Evolutionary conservation across 805 yeast species (phyloP).

Genomic region (Hanseniaspora pseudoguilliermondii): DNA sequence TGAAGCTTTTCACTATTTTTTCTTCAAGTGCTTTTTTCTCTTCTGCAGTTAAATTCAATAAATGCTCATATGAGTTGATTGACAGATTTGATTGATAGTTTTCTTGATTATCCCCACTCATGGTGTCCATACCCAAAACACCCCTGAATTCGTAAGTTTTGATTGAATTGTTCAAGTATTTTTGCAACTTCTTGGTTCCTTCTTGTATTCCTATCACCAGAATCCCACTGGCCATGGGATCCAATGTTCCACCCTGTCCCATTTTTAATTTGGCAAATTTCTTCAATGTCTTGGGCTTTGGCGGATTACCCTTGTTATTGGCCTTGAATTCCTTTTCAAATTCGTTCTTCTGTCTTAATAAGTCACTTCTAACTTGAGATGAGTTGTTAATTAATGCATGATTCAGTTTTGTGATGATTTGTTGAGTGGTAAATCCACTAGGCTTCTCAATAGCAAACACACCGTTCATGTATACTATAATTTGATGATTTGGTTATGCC

Average conservation of each 20-base stretch:
- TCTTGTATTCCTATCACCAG: slow-evolving; percentile 80
- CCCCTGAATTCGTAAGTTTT: slow-evolving; percentile 79
- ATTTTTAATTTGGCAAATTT: slow-evolving; percentile 56
- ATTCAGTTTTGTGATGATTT: slow-evolving; percentile 57
- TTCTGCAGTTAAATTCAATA: slow-evolving; percentile 27
- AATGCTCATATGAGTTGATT: slow-evolving; percentile 42
- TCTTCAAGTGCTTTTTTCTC: slow-evolving; percentile 24
- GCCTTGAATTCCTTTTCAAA: slow-evolving; percentile 28
- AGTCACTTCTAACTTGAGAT: slow-evolving; percentile 44
- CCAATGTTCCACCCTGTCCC: slow-evolving; percentile 98
- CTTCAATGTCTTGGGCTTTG: slow-evolving; percentile 36
- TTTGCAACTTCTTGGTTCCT: slow-evolving; percentile 73
- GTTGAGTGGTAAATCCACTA: slow-evolving; percentile 66
- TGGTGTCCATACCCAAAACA: slow-evolving; percentile 76
- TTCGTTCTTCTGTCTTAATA: slow-evolving; percentile 33
- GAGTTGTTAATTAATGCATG: slow-evolving; percentile 41
- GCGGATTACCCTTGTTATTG: slow-evolving; percentile 34
- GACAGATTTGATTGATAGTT: slow-evolving; percentile 33
- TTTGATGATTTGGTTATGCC: no score
- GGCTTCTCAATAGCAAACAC: slow-evolving; percentile 88
- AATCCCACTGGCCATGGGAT: slow-evolving; percentile 92
- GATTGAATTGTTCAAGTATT: slow-evolving; percentile 57
- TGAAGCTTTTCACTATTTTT: slow-evolving; percentile 45
- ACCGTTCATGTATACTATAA: slow-evolving; percentile 56
- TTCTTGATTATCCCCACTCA: slow-evolving; percentile 83